Percentiles rank a stretch among this genome's conserved stretches.
Conservation (phyloP, 2,329 filamentous ascomycete species). For the Botryotinia calthae region DNA sequence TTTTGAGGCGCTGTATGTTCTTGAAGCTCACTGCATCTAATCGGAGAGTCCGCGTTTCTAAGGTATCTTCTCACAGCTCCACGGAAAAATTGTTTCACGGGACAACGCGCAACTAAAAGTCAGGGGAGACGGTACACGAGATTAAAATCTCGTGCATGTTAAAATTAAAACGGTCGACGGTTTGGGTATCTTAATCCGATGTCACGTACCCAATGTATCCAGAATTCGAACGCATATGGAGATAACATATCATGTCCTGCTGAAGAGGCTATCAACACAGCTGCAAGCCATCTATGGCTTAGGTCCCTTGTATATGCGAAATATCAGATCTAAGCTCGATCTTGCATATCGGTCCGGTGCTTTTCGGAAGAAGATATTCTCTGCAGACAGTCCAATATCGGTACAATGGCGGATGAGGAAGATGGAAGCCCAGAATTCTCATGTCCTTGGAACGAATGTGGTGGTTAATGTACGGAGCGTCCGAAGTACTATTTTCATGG, state of each 20-base stretch:
- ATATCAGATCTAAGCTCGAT: slow-evolving; percentile 11
- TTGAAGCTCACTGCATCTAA: slow-evolving; percentile 15
- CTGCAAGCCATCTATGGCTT: slow-evolving; percentile 12
- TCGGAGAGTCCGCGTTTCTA: slow-evolving; percentile 18
- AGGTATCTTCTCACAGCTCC: background rate
- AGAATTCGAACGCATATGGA: background rate
- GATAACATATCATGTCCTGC: slow-evolving; percentile 17
- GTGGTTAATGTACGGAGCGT: slow-evolving; percentile 16
- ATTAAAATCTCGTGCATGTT: background rate
- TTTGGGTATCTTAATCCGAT: background rate
- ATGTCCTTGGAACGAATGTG: background rate
- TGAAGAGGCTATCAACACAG: slow-evolving; percentile 15
- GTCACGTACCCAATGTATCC: background rate
- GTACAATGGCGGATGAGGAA: background rate
- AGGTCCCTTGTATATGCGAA: background rate
- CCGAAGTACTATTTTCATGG: slow-evolving; percentile 18
- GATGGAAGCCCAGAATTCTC: background rate
- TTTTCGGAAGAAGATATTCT: slow-evolving; percentile 10
- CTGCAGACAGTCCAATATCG: background rate
- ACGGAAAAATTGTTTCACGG: background rate
- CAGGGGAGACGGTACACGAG: background rate
- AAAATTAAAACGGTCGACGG: background rate
- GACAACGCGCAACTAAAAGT: background rate
- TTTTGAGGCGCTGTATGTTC: background rate
- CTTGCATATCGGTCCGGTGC: slow-evolving; percentile 12